Evolutionary conservation across 2,329 filamentous ascomycete species (phyloP), one percentile per base, ranked within the genome.

Genomic region (Aspergillus sp.): DNA sequence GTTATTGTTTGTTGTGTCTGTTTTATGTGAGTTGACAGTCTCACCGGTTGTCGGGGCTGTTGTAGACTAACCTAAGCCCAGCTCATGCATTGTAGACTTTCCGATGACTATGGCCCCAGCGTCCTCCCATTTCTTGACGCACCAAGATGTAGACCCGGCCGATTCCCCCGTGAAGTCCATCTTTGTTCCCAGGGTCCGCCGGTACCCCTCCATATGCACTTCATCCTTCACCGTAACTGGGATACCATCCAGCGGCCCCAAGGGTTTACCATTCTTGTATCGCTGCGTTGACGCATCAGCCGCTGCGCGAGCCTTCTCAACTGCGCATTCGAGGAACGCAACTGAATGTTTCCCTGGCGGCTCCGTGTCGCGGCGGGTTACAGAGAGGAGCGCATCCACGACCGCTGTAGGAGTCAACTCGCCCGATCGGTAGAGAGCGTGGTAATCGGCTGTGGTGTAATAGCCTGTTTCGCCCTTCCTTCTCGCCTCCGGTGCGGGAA

Each of bases 221-320:
- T 96, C 91, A 68, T 96, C 91, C 75, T 96, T 96, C 65, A 95
- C 84, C 0, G 88, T 89, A 48, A 96, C 83, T 0, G 91, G 92
- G 1, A 96, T 85, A 12, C 92, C 92, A 66, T 96, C 92, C 7
- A 96, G 77, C 5, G 90, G 76, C 12, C 90, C 82, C 15, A 91
- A 72, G 0, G 86, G 81, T 60, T 81, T 81, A 0, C 89, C 89
- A 15, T 81, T 77, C 57, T 85, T 84, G 73, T 89, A 96, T 45
- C 92, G 81, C 68, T 84, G 79, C 0, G 91, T 89, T 1, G 91
- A 95, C 7, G 83, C 89, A 64, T 81, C 81, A 0, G 92, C 91
- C 1, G 90, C 88, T 36, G 83, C 81, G 4, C 86, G 79, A 1
- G 89, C 83, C 17, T 83, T 74, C 20, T 89, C 84, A 8, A 81